Conservation (phyloP, 1,284 basidiomycete genomes). For the Papiliotrema nemorosa region DNA sequence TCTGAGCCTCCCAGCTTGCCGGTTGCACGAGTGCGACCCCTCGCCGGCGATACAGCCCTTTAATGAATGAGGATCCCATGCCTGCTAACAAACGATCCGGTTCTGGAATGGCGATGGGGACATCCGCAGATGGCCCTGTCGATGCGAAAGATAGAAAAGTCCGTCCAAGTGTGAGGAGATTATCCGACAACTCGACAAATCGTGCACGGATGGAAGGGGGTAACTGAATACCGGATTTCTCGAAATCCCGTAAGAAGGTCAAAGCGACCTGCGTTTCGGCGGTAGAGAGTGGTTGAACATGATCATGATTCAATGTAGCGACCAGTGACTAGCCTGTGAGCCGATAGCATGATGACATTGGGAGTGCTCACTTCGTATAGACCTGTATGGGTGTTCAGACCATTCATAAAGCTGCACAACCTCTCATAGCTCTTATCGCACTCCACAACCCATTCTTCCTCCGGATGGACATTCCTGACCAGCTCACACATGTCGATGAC, state of each 20-base stretch:
- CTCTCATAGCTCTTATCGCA: conserved; percentile 86
- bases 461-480: conserved; percentile 88
- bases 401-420: conserved; percentile 96
- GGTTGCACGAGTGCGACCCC: conserved; percentile 66
- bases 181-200: conserved; percentile 88
- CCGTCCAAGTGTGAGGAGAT: conserved; percentile 83
- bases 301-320: conserved; percentile 44
- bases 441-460: conserved; percentile 72
- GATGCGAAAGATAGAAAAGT: conserved; percentile 69
- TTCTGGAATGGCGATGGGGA: conserved; percentile 42
- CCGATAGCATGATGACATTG: neutral
- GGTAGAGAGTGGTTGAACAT: conserved; percentile 35
- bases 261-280: conserved; percentile 68
- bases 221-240: conserved; percentile 92
- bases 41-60: conserved; percentile 57
- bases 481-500: conserved; percentile 96
- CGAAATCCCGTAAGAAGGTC: conserved; percentile 94
- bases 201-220: conserved; percentile 69
- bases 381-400: conserved; percentile 90
- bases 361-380: conserved; percentile 70
- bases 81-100: conserved; percentile 39
- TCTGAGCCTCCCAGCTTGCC: conserved; percentile 81
- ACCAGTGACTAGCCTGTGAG: conserved; percentile 35
- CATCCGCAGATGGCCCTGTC: conserved; percentile 23
- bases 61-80: conserved; percentile 41